Base-by-base conservation (phyloP, 2,329 filamentous ascomycete genomes). In the Aspergillus sp. region DNA sequence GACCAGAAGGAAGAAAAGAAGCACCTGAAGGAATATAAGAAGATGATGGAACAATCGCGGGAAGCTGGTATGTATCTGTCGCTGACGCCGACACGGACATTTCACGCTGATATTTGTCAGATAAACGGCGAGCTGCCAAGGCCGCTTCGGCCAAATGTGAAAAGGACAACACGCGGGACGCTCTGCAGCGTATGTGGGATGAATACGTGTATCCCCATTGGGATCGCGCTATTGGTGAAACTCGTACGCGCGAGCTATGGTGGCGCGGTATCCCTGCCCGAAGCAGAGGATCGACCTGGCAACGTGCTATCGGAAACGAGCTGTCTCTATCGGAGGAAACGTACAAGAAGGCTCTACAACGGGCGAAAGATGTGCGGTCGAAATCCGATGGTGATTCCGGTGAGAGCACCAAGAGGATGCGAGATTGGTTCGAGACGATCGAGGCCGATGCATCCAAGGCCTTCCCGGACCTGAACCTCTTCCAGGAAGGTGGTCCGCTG, bases 1-100 rank as follows among this genome's bases (percentile, higher is more conserved):
- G 86, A 94, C 59, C 92, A 91, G 2, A 88, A 88, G 49, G 94
- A 99, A 71, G 94, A 99, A 75, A 89, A 84, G 68, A 87, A 87
- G 60, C 94, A 99, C 71, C 69, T 99, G 59, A 91, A 84, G 65
- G 80, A 87, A 62, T 87, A 85, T 65, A 81, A 86, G 71, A 77
- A 76, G 61, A 87, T 87, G 82, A 83, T 86, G 81, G 79, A 79
- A n/a, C 73, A 79, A 42, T 80, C 83, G 23, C 76, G 81, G 38
- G 83, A 85, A 72, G 76, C 79, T 52, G 78, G 80, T 80, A 69
- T 61, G 76, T 65, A 44, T 20, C 41, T 14, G 19, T 23, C 11
- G 25, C 36, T 11, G 21, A 29, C n/a, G n/a, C 13, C n/a, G 45
- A 19, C 49, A 34, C 45, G 10, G 6, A 21, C 21, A 32, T 11